These are phyloP conservation scores for Linnemannia elongata DNA, from an alignment of 192 early-diverging fungal species.

Conservation along the genomic window DNA sequence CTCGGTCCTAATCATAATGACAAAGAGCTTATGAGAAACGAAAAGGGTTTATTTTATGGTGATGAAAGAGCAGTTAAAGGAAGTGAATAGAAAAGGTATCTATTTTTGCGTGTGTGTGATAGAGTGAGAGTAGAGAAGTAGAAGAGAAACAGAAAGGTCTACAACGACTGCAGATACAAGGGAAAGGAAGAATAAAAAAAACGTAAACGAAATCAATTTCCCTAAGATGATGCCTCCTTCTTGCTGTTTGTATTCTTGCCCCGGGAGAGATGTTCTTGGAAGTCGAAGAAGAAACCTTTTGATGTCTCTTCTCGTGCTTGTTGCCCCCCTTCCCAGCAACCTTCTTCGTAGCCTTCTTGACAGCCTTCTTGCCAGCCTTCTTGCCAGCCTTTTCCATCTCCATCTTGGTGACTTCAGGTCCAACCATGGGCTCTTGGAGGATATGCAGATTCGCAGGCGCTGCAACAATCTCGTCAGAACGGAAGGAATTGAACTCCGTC, in stretches of 20 bases:
- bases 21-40: no score
- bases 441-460: neutral
- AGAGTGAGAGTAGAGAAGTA: no score
- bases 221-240: neutral
- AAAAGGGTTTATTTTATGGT: no score
- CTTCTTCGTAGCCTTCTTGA: no score
- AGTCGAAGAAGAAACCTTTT: no score
- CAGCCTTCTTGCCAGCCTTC: no score
- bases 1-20: no score
- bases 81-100: no score
- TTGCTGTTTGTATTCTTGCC: neutral
- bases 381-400: no score
- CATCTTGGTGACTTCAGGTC: no score
- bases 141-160: neutral
- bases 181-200: neutral
- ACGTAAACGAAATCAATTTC: neutral
- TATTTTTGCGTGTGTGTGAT: no score
- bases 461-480: slow-evolving; percentile 1
- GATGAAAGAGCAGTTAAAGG: no score
- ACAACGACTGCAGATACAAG: neutral
- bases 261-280: neutral
- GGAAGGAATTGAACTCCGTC: slow-evolving; percentile 15
- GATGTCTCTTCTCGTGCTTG: neutral
- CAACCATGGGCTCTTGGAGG: neutral
- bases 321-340: neutral